Base-by-base conservation (phyloP, 495 filamentous ascomycete genomes). In the Penicillium robsamsonii region DNA sequence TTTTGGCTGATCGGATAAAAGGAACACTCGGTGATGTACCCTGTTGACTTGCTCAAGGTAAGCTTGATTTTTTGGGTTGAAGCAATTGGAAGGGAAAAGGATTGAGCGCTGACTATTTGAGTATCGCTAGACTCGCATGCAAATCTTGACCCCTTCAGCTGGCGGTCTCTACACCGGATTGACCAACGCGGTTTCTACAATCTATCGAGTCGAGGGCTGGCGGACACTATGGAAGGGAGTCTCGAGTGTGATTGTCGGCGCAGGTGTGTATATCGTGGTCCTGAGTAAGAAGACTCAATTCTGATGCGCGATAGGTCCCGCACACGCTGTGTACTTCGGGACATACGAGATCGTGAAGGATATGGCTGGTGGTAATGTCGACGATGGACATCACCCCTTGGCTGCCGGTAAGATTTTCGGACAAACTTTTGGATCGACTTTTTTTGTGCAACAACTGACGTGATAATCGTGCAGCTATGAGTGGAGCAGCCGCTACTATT, bases 291-390 rank as follows among this genome's bases (percentile, higher is more conserved):
- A 17, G 22, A 46, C 18, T 10, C 24, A 50, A 51, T 31, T 68
- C 68, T 74, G 70, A 70, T 66, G 58, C 38, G 30, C 9, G 46
- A n/a, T 52, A 97, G 94, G 92, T 59, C 94, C 94, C 57, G 94
- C 94, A 46, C 94, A 99, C 66, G 94, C 94, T 18, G 91, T 97
- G 44, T 97, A 99, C 70, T 99, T 99, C 70, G 91, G 90, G 42
- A 97, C 94, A 50, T 99, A 97, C 67, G 94, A 99, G 77, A 83
- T 88, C 17, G 94, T 97, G 56, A 97, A 99, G 79, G 92, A 97
- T 56, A 68, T 91, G 37, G 92, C 96, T 76, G 94, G 94, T 62
- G 94, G 94, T 15, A 97, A 97, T 69, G 84, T 84, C 57, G 87
- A 85, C 43, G 86, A 87, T 55, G 88, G 89, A 40, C 93, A 99